Evolutionary conservation across 352 stramenopile genomes (phyloP).

Genomic region (Phytophthora pinifolia): DNA sequence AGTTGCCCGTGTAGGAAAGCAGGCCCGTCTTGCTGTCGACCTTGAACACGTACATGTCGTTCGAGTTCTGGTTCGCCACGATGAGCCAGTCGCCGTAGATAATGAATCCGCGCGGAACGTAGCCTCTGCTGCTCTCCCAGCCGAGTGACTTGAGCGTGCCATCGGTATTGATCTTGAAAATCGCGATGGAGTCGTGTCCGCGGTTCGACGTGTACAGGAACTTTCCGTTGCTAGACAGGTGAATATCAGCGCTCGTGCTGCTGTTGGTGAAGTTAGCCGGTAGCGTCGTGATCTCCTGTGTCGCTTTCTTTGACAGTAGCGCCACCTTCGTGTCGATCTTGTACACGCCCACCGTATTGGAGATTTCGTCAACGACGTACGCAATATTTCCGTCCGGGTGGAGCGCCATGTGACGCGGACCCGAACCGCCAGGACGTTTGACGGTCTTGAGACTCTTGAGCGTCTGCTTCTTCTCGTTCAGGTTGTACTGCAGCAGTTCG

Average conservation of each 20-base stretch:
- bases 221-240: conserved; percentile 48
- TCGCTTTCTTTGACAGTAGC: conserved; percentile 24
- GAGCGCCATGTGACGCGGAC: conserved; percentile 67
- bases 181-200: conserved; percentile 61
- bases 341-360: conserved; percentile 64
- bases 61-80: conserved; percentile 63
- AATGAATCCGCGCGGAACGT: conserved; percentile 44
- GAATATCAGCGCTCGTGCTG: conserved; percentile 46
- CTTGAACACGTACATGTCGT: conserved; percentile 58
- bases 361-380: conserved; percentile 67
- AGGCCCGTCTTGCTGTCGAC: conserved; percentile 42
- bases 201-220: conserved; percentile 75
- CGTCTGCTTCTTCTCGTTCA: conserved; percentile 41
- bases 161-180: conserved; percentile 42
- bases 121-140: conserved; percentile 45
- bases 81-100: conserved; percentile 54
- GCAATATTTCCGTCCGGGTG: conserved; percentile 43
- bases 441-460: conserved; percentile 29
- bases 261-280: conserved; percentile 32
- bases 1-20: conserved; percentile 46
- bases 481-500: conserved; percentile 48
- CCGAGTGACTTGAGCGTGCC: conserved; percentile 39
- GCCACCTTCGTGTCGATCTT: conserved; percentile 28
- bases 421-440: conserved; percentile 36
- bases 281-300: conserved; percentile 62